These are phyloP conservation scores for Rhynchosporium secalis DNA, from an alignment of 2,329 filamentous ascomycete species.

Conservation along the genomic window DNA sequence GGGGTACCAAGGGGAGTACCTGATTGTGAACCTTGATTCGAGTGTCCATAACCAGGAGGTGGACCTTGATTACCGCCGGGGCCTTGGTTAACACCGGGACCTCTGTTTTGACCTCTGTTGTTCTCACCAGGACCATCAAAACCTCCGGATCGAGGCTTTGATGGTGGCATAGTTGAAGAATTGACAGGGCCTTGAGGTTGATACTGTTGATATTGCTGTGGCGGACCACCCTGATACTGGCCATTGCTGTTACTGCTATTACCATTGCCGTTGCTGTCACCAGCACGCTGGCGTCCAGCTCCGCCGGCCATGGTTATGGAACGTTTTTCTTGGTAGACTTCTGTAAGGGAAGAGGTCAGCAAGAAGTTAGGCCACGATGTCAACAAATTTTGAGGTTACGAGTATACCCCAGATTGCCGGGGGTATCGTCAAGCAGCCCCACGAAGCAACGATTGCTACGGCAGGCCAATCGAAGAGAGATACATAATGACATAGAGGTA, in stretches of 20 bases:
- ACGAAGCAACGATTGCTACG: not conserved
- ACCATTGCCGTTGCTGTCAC: not conserved
- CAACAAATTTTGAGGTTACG: not conserved
- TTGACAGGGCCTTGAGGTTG: slow-evolving; percentile 3
- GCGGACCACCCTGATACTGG: slow-evolving; percentile 9
- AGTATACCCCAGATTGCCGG: not conserved
- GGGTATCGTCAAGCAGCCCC: not conserved
- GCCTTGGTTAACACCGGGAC: slow-evolving; percentile 1
- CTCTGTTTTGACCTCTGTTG: not conserved
- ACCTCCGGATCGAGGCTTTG: slow-evolving; percentile 21
- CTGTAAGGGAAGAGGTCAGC: slow-evolving; percentile 2
- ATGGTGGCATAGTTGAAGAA: not conserved
- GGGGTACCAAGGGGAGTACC: slow-evolving; percentile 2
- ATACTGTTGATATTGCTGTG: slow-evolving; percentile 4
- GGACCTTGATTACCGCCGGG: slow-evolving; percentile 8
- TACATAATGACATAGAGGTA: not conserved
- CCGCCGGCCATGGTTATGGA: slow-evolving; percentile 23
- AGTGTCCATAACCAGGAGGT: not conserved
- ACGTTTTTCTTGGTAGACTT: slow-evolving; percentile 2
- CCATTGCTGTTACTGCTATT: not conserved
- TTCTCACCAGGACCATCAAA: slow-evolving; percentile 24
- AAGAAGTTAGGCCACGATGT: not conserved
- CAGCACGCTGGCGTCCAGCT: slow-evolving; percentile 19
- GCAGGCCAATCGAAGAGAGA: not conserved
- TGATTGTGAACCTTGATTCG: slow-evolving; percentile 7